Evolutionary conservation across 2,329 filamentous ascomycete genomes (phyloP).

Genomic region (Aspergillus carbonarius): DNA sequence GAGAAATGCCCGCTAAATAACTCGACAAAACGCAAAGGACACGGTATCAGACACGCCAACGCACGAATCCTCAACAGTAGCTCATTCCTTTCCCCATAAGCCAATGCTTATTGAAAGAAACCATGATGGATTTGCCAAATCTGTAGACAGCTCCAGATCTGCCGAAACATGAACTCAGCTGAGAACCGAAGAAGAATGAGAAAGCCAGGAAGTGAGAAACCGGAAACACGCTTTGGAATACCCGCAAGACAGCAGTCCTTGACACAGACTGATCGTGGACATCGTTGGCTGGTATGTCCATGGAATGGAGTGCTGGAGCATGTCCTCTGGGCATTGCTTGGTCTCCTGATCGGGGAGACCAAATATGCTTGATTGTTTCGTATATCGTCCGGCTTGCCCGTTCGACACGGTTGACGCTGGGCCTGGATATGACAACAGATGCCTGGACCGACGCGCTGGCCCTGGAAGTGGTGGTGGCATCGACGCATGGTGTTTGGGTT

Average conservation of each 20-base stretch:
- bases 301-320: background rate
- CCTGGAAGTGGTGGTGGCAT: background rate
- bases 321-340: background rate
- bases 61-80: slow-evolving; percentile 9
- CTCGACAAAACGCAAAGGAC: background rate
- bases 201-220: slow-evolving; percentile 13
- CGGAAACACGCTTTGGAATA: background rate
- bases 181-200: slow-evolving; percentile 13
- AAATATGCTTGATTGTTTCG: background rate
- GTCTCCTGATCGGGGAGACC: too few relatives aligned
- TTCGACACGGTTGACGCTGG: too few relatives aligned
- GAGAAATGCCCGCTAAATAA: background rate
- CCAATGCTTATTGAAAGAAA: slow-evolving; percentile 17
- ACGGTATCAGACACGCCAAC: slow-evolving; percentile 1
- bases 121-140: slow-evolving; percentile 16
- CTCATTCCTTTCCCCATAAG: slow-evolving; percentile 19
- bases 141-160: background rate
- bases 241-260: background rate
- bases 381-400: too few relatives aligned
- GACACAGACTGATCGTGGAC: background rate
- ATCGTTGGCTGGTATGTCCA: background rate
- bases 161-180: slow-evolving; percentile 13
- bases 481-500: too few relatives aligned
- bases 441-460: too few relatives aligned
- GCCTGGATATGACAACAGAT: too few relatives aligned